Base-by-base conservation (phyloP, 2,329 filamentous ascomycete species). In the Paraphoma chrysanthemicola region DNA sequence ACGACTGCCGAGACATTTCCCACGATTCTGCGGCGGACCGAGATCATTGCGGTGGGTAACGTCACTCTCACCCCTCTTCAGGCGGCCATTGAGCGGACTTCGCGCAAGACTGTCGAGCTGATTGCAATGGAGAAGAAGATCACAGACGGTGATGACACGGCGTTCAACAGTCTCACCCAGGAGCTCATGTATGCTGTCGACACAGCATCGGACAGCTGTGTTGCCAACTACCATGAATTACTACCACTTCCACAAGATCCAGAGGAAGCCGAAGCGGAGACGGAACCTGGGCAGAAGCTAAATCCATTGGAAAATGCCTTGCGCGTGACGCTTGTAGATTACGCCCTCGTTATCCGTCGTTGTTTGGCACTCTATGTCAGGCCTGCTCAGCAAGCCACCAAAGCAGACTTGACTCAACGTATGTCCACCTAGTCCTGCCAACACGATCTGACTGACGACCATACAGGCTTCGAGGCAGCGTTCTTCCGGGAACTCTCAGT, bases 61-160 rank as follows among this genome's bases (percentile, higher is more conserved):
- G 76, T 92, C 16, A 83, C 83, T 10, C 81, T 97, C 28, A 85
- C 85, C 31, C 88, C 93, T 6, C 82, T 95, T 56, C 90, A 97
- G 76, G 93, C 92, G n/a, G 94, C 90, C 0, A 82, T 98, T 58
- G 94, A 98, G 74, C 88, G 94, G 14, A 94, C 95, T 31, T 89
- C 92, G 67, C 88, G 93, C 56, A 97, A 97, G 81, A 96, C 94
- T 0, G 87, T 91, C 56, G 94, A 98, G 77, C 86, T 98, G 80
- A 82, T 86, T 1, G 78, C 84, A 0, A 81, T 97, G 1, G 92
- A 96, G 73, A 91, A 89, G 73, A 88, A 88, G 48, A 82, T 94
- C 8, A 79, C 83, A 1, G 88, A 91, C 18, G 90, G 90, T 5
- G 91, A 94, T 54, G 87, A 92, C 36, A 85, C 88, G 8, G 85